Percentiles rank a stretch among this genome's conserved stretches.
Evolutionary conservation across 768 basidiomycete species (phyloP).

Genomic region (Boletus vermiculosoides): DNA sequence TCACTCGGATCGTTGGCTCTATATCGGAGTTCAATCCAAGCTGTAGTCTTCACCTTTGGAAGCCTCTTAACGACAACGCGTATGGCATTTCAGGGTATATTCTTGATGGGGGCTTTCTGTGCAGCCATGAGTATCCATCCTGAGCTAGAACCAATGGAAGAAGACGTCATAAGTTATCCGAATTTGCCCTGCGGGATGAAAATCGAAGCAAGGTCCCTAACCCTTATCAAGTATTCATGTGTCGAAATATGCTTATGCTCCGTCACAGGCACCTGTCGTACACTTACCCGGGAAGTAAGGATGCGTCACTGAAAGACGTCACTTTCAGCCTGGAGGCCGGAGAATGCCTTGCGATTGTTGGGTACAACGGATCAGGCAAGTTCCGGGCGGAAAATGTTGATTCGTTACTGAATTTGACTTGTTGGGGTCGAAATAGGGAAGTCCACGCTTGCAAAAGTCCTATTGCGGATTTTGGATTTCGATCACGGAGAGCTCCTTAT

Average conservation of each 20-base stretch:
- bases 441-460: constrained; percentile 80
- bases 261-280: constrained; percentile 58
- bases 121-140: constrained; percentile 73
- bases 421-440: constrained; percentile 53
- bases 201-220: constrained; percentile 63
- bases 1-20: constrained; percentile 80
- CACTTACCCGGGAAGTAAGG: constrained; percentile 73
- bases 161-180: constrained; percentile 50
- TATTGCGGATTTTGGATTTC: constrained; percentile 78
- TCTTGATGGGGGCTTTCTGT: constrained; percentile 84
- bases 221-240: constrained; percentile 11
- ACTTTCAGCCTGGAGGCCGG: constrained; percentile 71
- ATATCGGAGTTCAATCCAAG: constrained; percentile 76
- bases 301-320: constrained; percentile 67
- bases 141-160: constrained; percentile 58
- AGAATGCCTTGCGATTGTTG: constrained; percentile 82
- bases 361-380: constrained; percentile 78
- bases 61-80: constrained; percentile 61
- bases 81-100: constrained; percentile 83
- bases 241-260: constrained; percentile 9
- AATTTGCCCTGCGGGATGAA: constrained; percentile 56
- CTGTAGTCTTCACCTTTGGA: constrained; percentile 63
- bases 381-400: constrained; percentile 15
- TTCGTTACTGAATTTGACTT: constrained; percentile 10
- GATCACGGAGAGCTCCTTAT: constrained; percentile 65